phyloP scores from a whole-genome alignment of 2,329 filamentous ascomycete genomes.

The Clonostachys rhizophaga region DNA sequence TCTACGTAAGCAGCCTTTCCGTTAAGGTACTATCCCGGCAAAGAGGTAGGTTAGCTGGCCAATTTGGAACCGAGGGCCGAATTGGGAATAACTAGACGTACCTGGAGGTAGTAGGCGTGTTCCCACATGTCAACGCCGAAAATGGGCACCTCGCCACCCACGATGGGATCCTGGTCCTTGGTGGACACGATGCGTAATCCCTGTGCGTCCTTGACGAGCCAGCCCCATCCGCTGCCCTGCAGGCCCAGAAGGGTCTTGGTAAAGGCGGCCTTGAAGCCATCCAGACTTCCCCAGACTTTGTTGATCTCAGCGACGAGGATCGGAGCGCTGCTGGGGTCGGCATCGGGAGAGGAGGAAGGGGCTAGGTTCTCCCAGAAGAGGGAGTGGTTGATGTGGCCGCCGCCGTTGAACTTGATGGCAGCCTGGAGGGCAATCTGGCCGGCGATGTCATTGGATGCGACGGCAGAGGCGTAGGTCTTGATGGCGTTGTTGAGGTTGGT shows the following conservation, averaged over 20 bases:
- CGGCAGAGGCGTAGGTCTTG: conserved; percentile 51
- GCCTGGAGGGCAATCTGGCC: conserved; percentile 63
- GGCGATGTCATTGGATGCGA: conserved; percentile 52
- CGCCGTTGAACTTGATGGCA: conserved; percentile 81
- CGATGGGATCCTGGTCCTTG: conserved; percentile 81
- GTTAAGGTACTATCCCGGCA: conserved; percentile 62
- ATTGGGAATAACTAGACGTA: conserved; percentile 20
- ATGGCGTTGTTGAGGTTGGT: conserved; percentile 69
- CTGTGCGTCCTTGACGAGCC: conserved; percentile 65
- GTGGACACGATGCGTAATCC: conserved; percentile 70
- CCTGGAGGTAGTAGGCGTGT: conserved; percentile 85
- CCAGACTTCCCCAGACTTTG: conserved; percentile 63
- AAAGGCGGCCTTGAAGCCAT: conserved; percentile 63
- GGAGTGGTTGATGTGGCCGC: conserved; percentile 89
- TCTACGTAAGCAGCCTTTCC: conserved; percentile 71
- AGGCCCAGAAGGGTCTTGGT: conserved; percentile 61
- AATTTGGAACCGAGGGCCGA: background rate
- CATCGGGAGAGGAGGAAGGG: conserved; percentile 52
- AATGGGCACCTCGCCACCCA: conserved; percentile 60
- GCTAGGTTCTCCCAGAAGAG: conserved; percentile 87
- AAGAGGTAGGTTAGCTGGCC: background rate
- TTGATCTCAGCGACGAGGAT: conserved; percentile 57
- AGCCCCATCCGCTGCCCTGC: conserved; percentile 85
- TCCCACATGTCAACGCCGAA: conserved; percentile 90
- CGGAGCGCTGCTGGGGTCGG: conserved; percentile 51